These are phyloP conservation scores for Corchorus olitorius DNA, from an alignment of 345 rosid genomes.

Conservation along the genomic window DNA sequence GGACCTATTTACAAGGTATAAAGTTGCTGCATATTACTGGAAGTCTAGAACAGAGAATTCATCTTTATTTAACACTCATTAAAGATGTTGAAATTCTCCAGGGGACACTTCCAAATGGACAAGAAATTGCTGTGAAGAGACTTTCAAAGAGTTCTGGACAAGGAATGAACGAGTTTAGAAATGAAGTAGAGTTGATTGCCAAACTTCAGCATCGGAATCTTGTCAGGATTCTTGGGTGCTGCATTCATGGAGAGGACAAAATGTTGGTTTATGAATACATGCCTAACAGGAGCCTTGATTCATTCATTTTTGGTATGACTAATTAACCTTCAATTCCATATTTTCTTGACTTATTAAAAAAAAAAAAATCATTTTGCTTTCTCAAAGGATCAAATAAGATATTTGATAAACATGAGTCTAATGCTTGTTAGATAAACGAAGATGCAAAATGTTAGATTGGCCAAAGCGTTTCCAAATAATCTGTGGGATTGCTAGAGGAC, in stretches of 20 bases:
- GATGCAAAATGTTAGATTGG: background rate
- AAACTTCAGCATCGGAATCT: conserved; percentile 52
- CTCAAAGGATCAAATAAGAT: too few species aligned
- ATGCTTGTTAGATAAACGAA: background rate
- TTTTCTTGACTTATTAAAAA: background rate
- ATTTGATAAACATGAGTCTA: background rate
- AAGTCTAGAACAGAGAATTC: background rate
- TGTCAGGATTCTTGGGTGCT: conserved; percentile 39
- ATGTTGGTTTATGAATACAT: conserved; percentile 40
- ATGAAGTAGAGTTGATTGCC: conserved; percentile 37
- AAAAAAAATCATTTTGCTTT: background rate
- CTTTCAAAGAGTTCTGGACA: conserved; percentile 40
- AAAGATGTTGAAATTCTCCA: conserved; percentile 5
- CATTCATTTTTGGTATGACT: conserved; percentile 30
- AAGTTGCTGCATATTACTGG: too few species aligned
- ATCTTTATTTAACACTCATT: background rate
- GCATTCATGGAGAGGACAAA: conserved; percentile 36
- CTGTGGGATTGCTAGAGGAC: conserved; percentile 17
- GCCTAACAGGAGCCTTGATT: conserved; percentile 36
- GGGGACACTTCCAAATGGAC: conserved; percentile 40
- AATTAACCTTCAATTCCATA: background rate
- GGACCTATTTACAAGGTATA: conserved; percentile 13
- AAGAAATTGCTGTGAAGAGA: conserved; percentile 49
- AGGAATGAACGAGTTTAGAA: conserved; percentile 41
- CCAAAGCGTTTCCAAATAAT: conserved; percentile 9